Conservation (phyloP, 768 basidiomycete genomes). For the Rubroboletus satanas region DNA sequence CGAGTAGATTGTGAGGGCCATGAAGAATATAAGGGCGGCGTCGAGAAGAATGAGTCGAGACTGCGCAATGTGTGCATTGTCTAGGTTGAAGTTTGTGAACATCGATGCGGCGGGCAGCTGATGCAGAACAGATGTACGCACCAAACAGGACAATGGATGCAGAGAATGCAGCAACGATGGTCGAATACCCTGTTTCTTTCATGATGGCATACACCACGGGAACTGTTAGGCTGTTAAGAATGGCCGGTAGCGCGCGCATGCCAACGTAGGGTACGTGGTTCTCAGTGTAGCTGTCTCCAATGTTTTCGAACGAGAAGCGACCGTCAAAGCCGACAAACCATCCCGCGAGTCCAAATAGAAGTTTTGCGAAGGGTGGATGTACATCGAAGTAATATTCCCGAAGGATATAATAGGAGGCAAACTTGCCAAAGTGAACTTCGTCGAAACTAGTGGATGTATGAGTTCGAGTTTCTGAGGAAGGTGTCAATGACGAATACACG, state of each 20-base stretch:
- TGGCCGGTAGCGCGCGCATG: conserved; percentile 87
- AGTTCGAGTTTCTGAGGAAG: conserved; percentile 1
- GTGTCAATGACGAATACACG: conserved; percentile 30
- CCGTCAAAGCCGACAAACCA: conserved; percentile 98
- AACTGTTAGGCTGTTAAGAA: conserved; percentile 85
- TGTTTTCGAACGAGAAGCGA: conserved; percentile 88
- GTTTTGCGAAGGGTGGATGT: conserved; percentile 95
- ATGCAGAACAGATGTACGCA: conserved; percentile 36
- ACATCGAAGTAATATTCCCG: conserved; percentile 99
- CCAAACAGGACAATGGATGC: conserved; percentile 85
- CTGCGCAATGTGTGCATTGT: conserved; percentile 94
- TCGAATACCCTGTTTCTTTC: conserved; percentile 97
- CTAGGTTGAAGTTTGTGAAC: conserved; percentile 39
- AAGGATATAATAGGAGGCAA: conserved; percentile 89
- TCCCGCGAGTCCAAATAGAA: conserved; percentile 89
- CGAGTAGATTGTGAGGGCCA: conserved; percentile 87
- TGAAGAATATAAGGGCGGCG: conserved; percentile 92
- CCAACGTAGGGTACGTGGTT: conserved; percentile 92
- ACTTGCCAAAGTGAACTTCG: conserved; percentile 98
- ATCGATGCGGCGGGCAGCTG: background rate
- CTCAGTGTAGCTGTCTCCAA: conserved; percentile 87
- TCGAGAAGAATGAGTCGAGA: conserved; percentile 96
- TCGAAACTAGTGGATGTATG: conserved; percentile 62
- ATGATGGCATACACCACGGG: conserved; percentile 94
- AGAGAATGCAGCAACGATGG: conserved; percentile 86